phyloP scores from a whole-genome alignment of 495 filamentous ascomycete species.

The Sabuloglossum arenarium region DNA sequence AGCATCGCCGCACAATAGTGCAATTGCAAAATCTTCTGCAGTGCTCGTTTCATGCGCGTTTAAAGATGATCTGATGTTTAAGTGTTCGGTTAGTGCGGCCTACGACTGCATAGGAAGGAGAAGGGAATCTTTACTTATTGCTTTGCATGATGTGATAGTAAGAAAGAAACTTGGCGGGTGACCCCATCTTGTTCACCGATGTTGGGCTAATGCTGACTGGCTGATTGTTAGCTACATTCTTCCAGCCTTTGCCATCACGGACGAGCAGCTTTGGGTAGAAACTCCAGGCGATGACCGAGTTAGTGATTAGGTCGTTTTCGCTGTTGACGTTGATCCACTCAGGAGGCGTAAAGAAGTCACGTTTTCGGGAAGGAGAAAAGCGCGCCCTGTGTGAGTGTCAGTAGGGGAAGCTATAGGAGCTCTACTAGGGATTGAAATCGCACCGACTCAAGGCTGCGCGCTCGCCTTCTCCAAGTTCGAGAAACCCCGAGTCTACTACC shows the following conservation, averaged over 20 bases:
- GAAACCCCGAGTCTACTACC: slow-evolving; percentile 61
- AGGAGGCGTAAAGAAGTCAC: slow-evolving; percentile 62
- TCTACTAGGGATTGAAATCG: slow-evolving; percentile 10
- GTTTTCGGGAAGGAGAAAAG: slow-evolving; percentile 31
- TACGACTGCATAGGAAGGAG: slow-evolving; percentile 3
- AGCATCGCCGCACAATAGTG: slow-evolving; percentile 67
- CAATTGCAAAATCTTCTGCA: slow-evolving; percentile 60
- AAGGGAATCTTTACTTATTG: slow-evolving; percentile 31
- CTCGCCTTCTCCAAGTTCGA: slow-evolving; percentile 50
- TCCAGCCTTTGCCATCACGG: slow-evolving; percentile 73
- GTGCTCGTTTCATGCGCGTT: slow-evolving; percentile 82
- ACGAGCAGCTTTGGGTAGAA: slow-evolving; percentile 89
- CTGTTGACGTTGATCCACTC: slow-evolving; percentile 50
- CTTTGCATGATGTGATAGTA: slow-evolving; percentile 94
- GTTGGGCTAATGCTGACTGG: slow-evolving; percentile 62
- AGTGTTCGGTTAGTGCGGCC: not conserved
- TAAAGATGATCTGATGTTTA: slow-evolving; percentile 29
- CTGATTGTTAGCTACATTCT: slow-evolving; percentile 81
- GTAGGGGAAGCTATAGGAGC: slow-evolving; percentile 7
- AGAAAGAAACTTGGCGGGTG: slow-evolving; percentile 55
- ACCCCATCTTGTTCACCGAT: slow-evolving; percentile 59
- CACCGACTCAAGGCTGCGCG: slow-evolving; percentile 38
- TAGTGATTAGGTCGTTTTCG: slow-evolving; percentile 52
- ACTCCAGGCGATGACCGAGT: slow-evolving; percentile 68
- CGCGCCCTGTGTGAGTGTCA: slow-evolving; percentile 19